Evolutionary conservation across 345 rosid genomes (phyloP).

Genomic region (Leavenworthia alabamica): DNA sequence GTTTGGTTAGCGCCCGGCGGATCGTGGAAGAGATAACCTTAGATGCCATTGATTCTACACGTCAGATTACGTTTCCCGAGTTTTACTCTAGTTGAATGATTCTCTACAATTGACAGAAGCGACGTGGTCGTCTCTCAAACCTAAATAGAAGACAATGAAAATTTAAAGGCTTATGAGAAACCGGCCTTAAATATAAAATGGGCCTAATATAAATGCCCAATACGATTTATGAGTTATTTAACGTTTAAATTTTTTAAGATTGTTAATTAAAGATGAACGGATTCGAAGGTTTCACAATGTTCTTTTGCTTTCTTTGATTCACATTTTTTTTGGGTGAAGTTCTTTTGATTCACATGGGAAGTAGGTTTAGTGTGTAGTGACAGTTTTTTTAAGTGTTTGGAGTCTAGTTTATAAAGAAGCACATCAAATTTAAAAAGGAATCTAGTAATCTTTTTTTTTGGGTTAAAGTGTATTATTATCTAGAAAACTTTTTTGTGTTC

Average conservation of each 20-base stretch:
- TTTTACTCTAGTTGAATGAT: not conserved
- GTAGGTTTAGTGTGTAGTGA: conserved; percentile 4
- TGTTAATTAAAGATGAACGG: conserved; percentile 9
- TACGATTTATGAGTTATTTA: not conserved
- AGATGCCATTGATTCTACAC: conserved; percentile 46
- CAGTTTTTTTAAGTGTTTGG: not conserved
- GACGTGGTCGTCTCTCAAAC: conserved; percentile 25
- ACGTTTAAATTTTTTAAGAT: conserved; percentile 3
- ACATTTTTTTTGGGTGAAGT: no score
- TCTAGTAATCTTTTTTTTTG: not conserved
- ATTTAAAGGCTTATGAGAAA: not conserved
- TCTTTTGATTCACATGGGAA: conserved; percentile 26
- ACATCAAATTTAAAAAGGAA: not conserved
- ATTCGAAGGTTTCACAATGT: not conserved
- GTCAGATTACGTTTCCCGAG: not conserved
- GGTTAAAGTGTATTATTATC: not conserved
- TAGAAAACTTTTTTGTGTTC: not conserved
- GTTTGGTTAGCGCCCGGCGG: conserved; percentile 34
- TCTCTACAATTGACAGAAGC: conserved; percentile 5
- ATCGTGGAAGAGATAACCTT: conserved; percentile 44
- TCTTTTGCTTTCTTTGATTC: conserved; percentile 17
- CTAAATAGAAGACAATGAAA: not conserved
- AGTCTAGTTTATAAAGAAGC: not conserved
- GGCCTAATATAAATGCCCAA: not conserved
- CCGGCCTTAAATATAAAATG: conserved; percentile 7